Conservation (phyloP, 805 yeast species). For the Wickerhamomyces ciferrii region DNA sequence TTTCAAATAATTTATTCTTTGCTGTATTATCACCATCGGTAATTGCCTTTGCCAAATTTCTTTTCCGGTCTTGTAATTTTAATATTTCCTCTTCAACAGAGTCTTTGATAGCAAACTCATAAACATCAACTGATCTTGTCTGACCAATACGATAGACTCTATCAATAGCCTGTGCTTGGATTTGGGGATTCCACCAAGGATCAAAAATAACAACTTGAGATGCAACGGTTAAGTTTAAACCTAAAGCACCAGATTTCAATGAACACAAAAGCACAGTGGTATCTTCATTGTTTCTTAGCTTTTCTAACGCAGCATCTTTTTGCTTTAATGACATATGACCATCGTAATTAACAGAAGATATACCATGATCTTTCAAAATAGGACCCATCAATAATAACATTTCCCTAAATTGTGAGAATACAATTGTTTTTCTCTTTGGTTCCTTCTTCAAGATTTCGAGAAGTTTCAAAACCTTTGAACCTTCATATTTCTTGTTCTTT, state of each 20-base stretch:
- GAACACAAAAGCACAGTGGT: conserved; percentile 53
- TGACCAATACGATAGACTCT: conserved; percentile 93
- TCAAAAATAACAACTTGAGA: conserved; percentile 83
- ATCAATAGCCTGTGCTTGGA: conserved; percentile 87
- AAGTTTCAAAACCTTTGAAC: conserved; percentile 31
- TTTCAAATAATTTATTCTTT: not conserved
- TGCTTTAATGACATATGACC: conserved; percentile 27
- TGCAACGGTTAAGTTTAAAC: conserved; percentile 79
- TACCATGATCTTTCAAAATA: conserved; percentile 23
- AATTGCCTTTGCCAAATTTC: conserved; percentile 66
- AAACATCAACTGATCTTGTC: conserved; percentile 59
- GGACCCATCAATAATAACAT: conserved; percentile 27
- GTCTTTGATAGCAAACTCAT: conserved; percentile 68
- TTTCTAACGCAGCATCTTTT: conserved; percentile 25
- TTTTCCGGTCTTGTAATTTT: conserved; percentile 74
- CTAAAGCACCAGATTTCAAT: conserved; percentile 90
- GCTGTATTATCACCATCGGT: conserved; percentile 50
- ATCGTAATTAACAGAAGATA: conserved; percentile 27
- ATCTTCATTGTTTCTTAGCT: conserved; percentile 23
- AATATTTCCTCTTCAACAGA: conserved; percentile 85
- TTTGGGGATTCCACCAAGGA: conserved; percentile 95
- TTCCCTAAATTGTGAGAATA: conserved; percentile 38
- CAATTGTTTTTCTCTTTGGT: conserved; percentile 33
- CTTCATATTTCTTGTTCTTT: conserved; percentile 9
- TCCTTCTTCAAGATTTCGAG: conserved; percentile 27